A percentile compares a stretch with the other conserved stretches of the same genome.
These are phyloP conservation scores for Santalum album DNA, from an alignment of 164 flowering plant species.

Conservation along the genomic window DNA sequence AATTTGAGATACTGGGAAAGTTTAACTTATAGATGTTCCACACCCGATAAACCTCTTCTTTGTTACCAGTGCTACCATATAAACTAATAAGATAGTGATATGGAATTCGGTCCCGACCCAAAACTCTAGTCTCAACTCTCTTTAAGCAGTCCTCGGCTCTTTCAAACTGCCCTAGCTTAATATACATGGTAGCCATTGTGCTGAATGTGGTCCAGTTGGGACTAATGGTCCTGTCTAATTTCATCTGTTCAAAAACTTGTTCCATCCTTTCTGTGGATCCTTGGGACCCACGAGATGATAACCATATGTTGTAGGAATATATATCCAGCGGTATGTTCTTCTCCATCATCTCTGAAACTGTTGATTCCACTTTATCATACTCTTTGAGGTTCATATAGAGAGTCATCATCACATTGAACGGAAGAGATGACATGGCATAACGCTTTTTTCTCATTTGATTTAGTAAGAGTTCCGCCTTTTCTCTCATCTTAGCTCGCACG, in stretches of 20 bases:
- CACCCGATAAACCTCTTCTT: conserved; percentile 59
- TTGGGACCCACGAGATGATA: conserved; percentile 57
- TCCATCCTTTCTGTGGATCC: conserved; percentile 66
- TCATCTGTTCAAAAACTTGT: conserved; percentile 57
- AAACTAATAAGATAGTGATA: conserved; percentile 75
- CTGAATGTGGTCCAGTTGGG: conserved; percentile 88
- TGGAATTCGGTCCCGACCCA: conserved; percentile 61
- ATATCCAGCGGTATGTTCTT: conserved; percentile 46
- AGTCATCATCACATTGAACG: conserved; percentile 90
- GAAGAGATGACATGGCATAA: conserved; percentile 43
- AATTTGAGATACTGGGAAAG: conserved; percentile 57
- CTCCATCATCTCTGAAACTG: conserved; percentile 64
- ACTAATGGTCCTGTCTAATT: conserved; percentile 32
- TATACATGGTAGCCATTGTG: conserved; percentile 77
- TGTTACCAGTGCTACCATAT: conserved; percentile 57
- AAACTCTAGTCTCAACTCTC: conserved; percentile 55
- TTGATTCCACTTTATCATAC: conserved; percentile 47
- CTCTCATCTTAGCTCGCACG: conserved; percentile 45
- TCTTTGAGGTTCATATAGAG: conserved; percentile 71
- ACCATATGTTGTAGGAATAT: conserved; percentile 88
- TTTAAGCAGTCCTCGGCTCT: conserved; percentile 65
- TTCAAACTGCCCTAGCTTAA: conserved; percentile 40
- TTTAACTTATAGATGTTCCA: conserved; percentile 62
- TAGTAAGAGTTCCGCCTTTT: conserved; percentile 52
- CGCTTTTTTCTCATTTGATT: conserved; percentile 50